Conservation (phyloP, 768 basidiomycete species). For the Mycena pura region DNA sequence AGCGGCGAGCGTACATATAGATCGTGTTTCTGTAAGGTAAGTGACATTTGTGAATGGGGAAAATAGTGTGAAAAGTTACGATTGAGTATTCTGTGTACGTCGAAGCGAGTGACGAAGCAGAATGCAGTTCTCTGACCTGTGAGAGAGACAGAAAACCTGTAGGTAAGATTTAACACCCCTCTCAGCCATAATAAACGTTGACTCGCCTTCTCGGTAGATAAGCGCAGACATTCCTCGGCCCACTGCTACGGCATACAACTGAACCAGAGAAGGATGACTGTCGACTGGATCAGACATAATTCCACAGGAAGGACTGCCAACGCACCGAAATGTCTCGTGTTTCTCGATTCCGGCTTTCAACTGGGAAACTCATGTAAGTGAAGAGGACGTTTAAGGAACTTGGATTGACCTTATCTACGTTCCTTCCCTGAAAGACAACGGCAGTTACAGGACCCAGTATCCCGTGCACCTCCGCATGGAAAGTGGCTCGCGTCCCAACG, state of each 20-base stretch:
- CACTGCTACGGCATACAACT: neutral
- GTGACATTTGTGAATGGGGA: neutral
- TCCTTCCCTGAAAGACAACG: neutral
- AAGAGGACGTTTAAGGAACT: neutral
- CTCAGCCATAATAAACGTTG: no score
- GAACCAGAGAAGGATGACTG: slow-evolving; percentile 5
- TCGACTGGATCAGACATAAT: no score
- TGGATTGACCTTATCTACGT: neutral
- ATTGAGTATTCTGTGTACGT: neutral
- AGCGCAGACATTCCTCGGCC: neutral
- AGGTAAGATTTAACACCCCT: neutral
- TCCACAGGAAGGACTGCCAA: no score
- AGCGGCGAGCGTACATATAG: neutral
- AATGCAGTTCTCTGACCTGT: neutral
- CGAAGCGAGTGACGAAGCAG: neutral
- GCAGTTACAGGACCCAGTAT: neutral
- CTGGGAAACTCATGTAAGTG: neutral
- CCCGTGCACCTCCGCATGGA: neutral
- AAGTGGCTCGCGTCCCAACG: neutral
- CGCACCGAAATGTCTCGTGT: slow-evolving; percentile 2
- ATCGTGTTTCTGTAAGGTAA: slow-evolving; percentile 1
- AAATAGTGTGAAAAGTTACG: neutral
- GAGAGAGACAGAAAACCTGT: neutral
- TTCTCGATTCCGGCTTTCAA: neutral
- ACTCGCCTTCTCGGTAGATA: neutral